Percentiles rank a stretch among this genome's conserved stretches.
phyloP scores from a whole-genome alignment of 1,139 yeast species.

The Pichia sp. region DNA sequence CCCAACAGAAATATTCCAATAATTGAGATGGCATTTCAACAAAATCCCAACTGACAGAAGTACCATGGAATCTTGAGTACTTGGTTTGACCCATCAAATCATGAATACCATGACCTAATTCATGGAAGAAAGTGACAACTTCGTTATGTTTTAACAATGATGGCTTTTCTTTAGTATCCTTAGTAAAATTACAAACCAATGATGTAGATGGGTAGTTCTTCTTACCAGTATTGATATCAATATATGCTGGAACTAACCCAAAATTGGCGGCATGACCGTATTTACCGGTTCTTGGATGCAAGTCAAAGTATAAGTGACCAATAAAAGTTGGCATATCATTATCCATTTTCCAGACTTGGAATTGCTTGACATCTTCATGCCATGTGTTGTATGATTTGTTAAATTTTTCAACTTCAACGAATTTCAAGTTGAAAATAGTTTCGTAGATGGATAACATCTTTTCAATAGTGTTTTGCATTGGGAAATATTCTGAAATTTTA shows the following conservation, averaged over 20 bases:
- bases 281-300: constrained; percentile 84
- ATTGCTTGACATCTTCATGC: constrained; percentile 79
- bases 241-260: constrained; percentile 63
- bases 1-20: constrained; percentile 91
- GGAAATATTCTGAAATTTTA: constrained; percentile 75
- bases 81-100: constrained; percentile 66
- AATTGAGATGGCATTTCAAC: constrained; percentile 91
- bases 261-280: constrained; percentile 89
- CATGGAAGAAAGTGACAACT: constrained; percentile 85
- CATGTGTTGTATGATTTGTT: constrained; percentile 43
- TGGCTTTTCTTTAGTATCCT: constrained; percentile 69
- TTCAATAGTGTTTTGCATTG: constrained; percentile 61
- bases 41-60: constrained; percentile 77
- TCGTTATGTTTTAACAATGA: constrained; percentile 76
- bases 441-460: constrained; percentile 74
- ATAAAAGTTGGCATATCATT: constrained; percentile 54
- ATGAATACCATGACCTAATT: constrained; percentile 88
- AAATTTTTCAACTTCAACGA: constrained; percentile 46
- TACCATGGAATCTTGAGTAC: constrained; percentile 71
- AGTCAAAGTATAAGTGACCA: constrained; percentile 79
- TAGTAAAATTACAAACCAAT: constrained; percentile 81
- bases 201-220: constrained; percentile 70
- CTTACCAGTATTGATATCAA: constrained; percentile 42
- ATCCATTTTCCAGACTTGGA: constrained; percentile 68
- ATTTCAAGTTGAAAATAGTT: constrained; percentile 62